These are phyloP conservation scores for Umbelopsis vinacea DNA, from an alignment of 192 early-diverging fungal genomes.

Conservation along the genomic window DNA sequence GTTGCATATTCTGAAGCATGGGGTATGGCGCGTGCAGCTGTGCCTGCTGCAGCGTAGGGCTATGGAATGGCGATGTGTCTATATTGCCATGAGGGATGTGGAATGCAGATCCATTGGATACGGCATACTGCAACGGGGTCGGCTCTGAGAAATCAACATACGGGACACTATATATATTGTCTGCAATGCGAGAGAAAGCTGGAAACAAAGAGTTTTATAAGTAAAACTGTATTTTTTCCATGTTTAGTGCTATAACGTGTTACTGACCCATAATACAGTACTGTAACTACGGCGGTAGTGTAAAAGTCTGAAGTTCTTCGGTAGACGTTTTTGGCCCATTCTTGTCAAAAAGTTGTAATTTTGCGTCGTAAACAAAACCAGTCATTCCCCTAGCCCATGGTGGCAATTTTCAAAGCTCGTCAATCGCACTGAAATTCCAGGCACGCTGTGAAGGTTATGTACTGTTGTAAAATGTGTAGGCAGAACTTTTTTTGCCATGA, in stretches of 20 bases:
- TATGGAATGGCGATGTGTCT: constrained; percentile 11
- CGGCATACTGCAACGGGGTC: constrained; percentile 12
- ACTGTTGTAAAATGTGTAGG: no score
- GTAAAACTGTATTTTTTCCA: constrained; percentile 14
- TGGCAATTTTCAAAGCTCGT: no score
- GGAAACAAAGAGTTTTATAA: background rate
- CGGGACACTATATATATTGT: constrained; percentile 19
- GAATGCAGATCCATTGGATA: constrained; percentile 18
- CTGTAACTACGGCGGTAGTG: constrained; percentile 20
- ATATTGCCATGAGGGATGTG: constrained; percentile 9
- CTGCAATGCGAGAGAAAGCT: constrained; percentile 20
- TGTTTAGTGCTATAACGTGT: constrained; percentile 11
- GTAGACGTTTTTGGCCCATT: no score
- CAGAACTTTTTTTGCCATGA: no score
- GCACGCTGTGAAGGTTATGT: no score
- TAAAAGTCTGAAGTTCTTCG: background rate
- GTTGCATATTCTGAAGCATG: constrained; percentile 13
- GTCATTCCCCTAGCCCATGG: no score
- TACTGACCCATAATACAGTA: constrained; percentile 23
- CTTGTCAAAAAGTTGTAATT: no score
- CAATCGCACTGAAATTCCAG: no score
- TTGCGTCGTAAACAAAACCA: no score
- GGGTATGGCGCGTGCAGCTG: constrained; percentile 19
- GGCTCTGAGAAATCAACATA: constrained; percentile 22
- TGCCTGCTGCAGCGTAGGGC: constrained; percentile 16